Base-by-base conservation (phyloP, 2,329 filamentous ascomycete genomes). In the Teratosphaeria zuluensis region DNA sequence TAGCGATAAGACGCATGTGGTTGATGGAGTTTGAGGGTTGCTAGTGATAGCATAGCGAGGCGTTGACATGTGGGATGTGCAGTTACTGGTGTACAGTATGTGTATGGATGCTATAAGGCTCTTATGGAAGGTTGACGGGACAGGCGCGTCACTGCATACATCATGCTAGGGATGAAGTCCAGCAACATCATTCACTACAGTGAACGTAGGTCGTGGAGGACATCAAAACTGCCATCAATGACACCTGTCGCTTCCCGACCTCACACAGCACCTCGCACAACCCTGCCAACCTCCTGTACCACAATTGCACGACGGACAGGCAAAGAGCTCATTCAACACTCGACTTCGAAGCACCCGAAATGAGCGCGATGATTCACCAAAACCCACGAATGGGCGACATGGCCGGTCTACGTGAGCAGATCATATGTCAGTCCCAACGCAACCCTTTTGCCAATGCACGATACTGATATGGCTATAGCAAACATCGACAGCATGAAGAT, bases 1-100 rank as follows among this genome's bases (percentile, higher is more conserved):
- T 14, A 32, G 24, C 21, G 38, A 30, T 24, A 12, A 56, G 24
- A n/a, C n/a, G 42, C 32, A 30, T 51, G 11, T 56, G 6, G 6
- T 31, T 28, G 24, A 21, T n/a, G n/a, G 28, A 12, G 8, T 57
- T 53, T 28, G 52, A 4, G 52, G 52, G 28, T n/a, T 53, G 52
- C 6, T 53, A 12, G 31, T 8, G 51, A 30, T 30, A 3, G 55
- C 55, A 56, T 56, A 56, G 55, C 55, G 55, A n/a, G 55, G 55
- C 42, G 55, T 51, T 56, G 3, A 19, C n/a, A 48, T 9, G 16
- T 19, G 42, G 9, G n/a, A 19, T 19, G 14, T 19, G n/a, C 14
- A 8, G 52, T 53, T 31, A 19, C 52, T 28, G 16, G 8, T 53
- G 52, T 53, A 53, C 1, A 53, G 32, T 53, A 35, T 31, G 19